phyloP scores from a whole-genome alignment of 2,329 filamentous ascomycete species.

The Lachnellula hyalina region DNA sequence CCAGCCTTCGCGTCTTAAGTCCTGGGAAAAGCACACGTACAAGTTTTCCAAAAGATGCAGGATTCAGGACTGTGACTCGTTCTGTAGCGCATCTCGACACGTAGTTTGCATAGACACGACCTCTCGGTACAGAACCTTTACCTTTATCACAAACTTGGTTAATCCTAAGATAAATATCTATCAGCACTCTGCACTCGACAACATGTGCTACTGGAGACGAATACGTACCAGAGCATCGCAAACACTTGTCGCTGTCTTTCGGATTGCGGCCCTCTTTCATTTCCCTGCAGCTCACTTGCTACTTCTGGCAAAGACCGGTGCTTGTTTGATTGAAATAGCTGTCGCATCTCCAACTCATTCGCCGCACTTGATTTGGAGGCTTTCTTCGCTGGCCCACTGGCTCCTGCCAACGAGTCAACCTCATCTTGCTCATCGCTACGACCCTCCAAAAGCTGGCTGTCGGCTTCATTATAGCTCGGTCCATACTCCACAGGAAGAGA shows the following conservation, averaged over 20 bases:
- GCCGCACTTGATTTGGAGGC: constrained; percentile 66
- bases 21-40: constrained; percentile 95
- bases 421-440: constrained; percentile 51
- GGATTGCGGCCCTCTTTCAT: constrained; percentile 73
- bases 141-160: constrained; percentile 66
- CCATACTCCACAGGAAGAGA: constrained; percentile 51
- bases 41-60: constrained; percentile 94
- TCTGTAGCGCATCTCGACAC: constrained; percentile 89
- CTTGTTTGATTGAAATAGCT: constrained; percentile 65
- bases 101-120: constrained; percentile 92
- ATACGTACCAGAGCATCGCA: constrained; percentile 76
- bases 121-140: constrained; percentile 83
- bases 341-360: constrained; percentile 75
- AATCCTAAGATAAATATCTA: constrained; percentile 48
- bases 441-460: constrained; percentile 55
- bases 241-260: constrained; percentile 82
- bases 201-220: background rate
- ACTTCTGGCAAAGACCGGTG: constrained; percentile 65
- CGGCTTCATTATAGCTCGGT: constrained; percentile 51
- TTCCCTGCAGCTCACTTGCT: constrained; percentile 69
- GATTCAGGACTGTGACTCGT: constrained; percentile 90
- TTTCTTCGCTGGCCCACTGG: constrained; percentile 46
- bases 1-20: constrained; percentile 84
- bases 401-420: constrained; percentile 45
- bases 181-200: background rate